Evolutionary conservation across 2,329 filamentous ascomycete species (phyloP).

Genomic region (Aureobasidium uvarum): DNA sequence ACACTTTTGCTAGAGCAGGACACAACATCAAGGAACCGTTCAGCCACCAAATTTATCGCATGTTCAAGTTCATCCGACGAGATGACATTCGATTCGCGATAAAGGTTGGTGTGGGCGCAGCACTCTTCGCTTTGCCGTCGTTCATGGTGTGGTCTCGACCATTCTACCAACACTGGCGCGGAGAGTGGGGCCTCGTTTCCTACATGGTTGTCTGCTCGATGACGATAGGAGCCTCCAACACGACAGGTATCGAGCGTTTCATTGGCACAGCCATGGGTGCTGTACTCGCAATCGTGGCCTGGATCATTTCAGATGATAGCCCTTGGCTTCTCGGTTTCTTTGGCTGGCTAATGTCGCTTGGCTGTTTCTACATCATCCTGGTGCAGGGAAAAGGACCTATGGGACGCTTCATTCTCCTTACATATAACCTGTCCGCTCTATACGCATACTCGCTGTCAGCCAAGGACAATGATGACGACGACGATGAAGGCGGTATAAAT

Average conservation of each 20-base stretch:
- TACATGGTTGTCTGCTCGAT: constrained; percentile 99
- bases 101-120: constrained; percentile 88
- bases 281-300: constrained; percentile 69
- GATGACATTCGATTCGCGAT: constrained; percentile 76
- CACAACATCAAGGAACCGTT: constrained; percentile 26
- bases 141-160: constrained; percentile 77
- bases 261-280: constrained; percentile 83
- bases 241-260: constrained; percentile 82
- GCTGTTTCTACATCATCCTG: constrained; percentile 87
- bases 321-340: constrained; percentile 72
- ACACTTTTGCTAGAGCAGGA: constrained; percentile 34
- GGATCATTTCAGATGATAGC: constrained; percentile 73
- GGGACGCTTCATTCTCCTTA: constrained; percentile 88
- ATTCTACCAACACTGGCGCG: constrained; percentile 82
- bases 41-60: constrained; percentile 50
- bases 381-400: constrained; percentile 81
- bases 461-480: constrained; percentile 71
- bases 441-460: constrained; percentile 91
- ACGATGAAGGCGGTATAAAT: constrained; percentile 80
- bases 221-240: constrained; percentile 95
- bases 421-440: constrained; percentile 91
- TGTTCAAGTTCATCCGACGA: constrained; percentile 57
- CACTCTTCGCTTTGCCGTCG: constrained; percentile 83
- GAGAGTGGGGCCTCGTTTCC: constrained; percentile 93
- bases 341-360: constrained; percentile 76